These are phyloP conservation scores for Daldinia decipiens DNA, from an alignment of 495 filamentous ascomycete genomes.

Conservation along the genomic window DNA sequence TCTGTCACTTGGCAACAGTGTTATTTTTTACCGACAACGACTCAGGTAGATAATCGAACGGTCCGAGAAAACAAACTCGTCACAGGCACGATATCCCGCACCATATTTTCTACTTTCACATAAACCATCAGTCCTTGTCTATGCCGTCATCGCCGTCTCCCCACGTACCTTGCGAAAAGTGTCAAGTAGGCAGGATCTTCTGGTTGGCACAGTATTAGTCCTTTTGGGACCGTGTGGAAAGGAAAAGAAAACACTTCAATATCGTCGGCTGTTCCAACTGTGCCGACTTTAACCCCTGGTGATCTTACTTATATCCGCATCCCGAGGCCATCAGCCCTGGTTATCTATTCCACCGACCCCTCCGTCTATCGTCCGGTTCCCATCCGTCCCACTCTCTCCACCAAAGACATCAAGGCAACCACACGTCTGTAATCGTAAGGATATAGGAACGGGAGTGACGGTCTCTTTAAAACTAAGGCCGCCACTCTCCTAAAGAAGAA, in stretches of 20 bases:
- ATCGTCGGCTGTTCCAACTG: slow-evolving; percentile 5
- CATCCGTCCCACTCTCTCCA: slow-evolving; percentile 5
- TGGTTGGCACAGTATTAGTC: neutral
- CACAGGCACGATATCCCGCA: slow-evolving; percentile 11
- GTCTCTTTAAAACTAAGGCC: slow-evolving; percentile 29
- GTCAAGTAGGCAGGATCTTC: neutral
- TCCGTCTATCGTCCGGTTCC: slow-evolving; percentile 2
- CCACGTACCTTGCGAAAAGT: slow-evolving; percentile 2
- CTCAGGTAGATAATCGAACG: slow-evolving; percentile 4
- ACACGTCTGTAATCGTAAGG: neutral
- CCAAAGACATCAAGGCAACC: slow-evolving; percentile 3
- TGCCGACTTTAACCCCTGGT: slow-evolving; percentile 3
- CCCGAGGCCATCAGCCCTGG: neutral
- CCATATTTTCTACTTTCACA: neutral
- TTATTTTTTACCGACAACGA: slow-evolving; percentile 12
- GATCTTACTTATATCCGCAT: slow-evolving; percentile 7
- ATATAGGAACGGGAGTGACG: slow-evolving; percentile 35
- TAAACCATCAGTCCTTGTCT: neutral
- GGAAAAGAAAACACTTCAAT: neutral
- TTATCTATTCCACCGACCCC: slow-evolving; percentile 5
- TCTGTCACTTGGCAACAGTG: slow-evolving; percentile 22
- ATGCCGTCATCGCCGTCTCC: slow-evolving; percentile 7
- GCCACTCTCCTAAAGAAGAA: slow-evolving; percentile 24
- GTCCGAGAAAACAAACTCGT: slow-evolving; percentile 7
- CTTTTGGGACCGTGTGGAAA: neutral